A percentile compares a stretch with the other conserved stretches of the same genome.
phyloP scores from a whole-genome alignment of 768 basidiomycete species.

The Boletus speciosus region DNA sequence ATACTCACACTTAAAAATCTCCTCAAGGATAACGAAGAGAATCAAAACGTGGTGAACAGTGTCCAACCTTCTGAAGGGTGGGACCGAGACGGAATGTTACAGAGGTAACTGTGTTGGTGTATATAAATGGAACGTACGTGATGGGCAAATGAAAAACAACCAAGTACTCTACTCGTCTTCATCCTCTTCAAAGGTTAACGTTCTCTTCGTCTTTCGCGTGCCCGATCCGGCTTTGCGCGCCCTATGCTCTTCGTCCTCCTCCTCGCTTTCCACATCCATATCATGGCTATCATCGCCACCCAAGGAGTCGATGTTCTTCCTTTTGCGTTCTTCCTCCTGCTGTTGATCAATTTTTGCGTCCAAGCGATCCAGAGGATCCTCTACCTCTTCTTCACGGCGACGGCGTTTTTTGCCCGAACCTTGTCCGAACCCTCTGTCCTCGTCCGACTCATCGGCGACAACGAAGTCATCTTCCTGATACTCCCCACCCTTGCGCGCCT shows the following conservation, averaged over 20 bases:
- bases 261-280: slow-evolving; percentile 75
- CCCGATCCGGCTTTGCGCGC: slow-evolving; percentile 54
- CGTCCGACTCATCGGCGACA: slow-evolving; percentile 73
- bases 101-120: slow-evolving; percentile 26
- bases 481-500: slow-evolving; percentile 56
- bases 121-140: slow-evolving; percentile 8
- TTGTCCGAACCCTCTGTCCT: slow-evolving; percentile 45
- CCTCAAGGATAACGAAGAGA: slow-evolving; percentile 70
- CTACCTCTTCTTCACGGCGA: slow-evolving; percentile 41
- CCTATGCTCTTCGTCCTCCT: slow-evolving; percentile 66
- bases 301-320: slow-evolving; percentile 30
- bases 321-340: slow-evolving; percentile 52
- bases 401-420: slow-evolving; percentile 35
- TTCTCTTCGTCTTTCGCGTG: slow-evolving; percentile 50
- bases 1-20: slow-evolving; percentile 80
- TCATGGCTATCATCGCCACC: slow-evolving; percentile 41
- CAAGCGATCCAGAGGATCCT: slow-evolving; percentile 65
- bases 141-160: neutral
- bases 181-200: slow-evolving; percentile 55
- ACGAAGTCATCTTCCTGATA: slow-evolving; percentile 86
- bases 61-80: slow-evolving; percentile 62
- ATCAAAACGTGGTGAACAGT: slow-evolving; percentile 74
- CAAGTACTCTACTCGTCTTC: slow-evolving; percentile 40
- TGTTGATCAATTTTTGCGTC: slow-evolving; percentile 62
- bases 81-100: slow-evolving; percentile 54